phyloP scores from a whole-genome alignment of 768 basidiomycete genomes.

The Asterophora parasitica region DNA sequence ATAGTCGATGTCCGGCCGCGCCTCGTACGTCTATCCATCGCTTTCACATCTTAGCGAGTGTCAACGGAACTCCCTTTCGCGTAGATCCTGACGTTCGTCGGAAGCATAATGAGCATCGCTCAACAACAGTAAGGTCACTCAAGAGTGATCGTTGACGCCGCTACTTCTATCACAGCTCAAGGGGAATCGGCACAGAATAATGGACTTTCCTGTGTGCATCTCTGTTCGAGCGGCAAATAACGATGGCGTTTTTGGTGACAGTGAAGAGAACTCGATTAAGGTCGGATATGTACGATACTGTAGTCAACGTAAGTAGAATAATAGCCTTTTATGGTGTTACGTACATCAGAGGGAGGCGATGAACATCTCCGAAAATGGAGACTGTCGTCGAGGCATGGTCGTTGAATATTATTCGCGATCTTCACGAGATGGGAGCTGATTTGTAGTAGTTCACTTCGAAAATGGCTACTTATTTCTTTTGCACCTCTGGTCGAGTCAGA shows the following conservation, averaged over 20 bases:
- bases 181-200: background rate
- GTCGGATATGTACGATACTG: constrained; percentile 4
- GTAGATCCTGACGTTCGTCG: constrained; percentile 93
- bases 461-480: no score
- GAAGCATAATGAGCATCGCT: constrained; percentile 80
- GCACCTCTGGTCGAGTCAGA: no score
- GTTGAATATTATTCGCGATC: no score
- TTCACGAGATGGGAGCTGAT: no score
- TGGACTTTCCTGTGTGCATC: background rate
- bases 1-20: constrained; percentile 92
- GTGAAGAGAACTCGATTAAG: background rate
- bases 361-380: background rate
- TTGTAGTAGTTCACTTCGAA: no score
- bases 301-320: no score
- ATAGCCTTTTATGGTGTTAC: no score
- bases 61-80: background rate
- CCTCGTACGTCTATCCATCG: constrained; percentile 50
- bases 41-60: background rate
- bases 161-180: background rate
- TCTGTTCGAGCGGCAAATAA: background rate
- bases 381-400: background rate
- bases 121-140: constrained; percentile 20
- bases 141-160: no score
- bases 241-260: background rate
- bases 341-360: no score